phyloP scores from a whole-genome alignment of 129 eudicot species.

The Silybum marianum region DNA sequence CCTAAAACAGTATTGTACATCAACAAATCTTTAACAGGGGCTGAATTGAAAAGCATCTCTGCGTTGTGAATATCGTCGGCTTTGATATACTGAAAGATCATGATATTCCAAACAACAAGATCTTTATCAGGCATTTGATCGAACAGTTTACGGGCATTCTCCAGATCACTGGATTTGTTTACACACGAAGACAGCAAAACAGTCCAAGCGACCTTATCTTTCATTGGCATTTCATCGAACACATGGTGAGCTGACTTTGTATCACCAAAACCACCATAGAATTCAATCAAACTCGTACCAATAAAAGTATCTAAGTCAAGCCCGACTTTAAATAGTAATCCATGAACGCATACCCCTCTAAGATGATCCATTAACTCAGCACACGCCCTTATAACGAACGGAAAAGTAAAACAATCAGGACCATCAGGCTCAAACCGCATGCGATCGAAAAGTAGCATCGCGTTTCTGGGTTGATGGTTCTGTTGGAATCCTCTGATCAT shows the following conservation, averaged over 20 bases:
- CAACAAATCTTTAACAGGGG: constrained; percentile 31
- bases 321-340: constrained; percentile 43
- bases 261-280: constrained; percentile 52
- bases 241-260: constrained; percentile 25
- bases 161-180: constrained; percentile 20
- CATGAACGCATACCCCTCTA: constrained; percentile 45
- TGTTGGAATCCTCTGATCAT: constrained; percentile 51
- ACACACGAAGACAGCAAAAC: constrained; percentile 41
- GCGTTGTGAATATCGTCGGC: constrained; percentile 32
- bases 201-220: constrained; percentile 56
- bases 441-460: constrained; percentile 31
- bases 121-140: constrained; percentile 38
- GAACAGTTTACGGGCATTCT: constrained; percentile 27
- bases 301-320: constrained; percentile 42
- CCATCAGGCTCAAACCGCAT: constrained; percentile 37
- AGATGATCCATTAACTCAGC: constrained; percentile 38
- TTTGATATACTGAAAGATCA: constrained; percentile 50
- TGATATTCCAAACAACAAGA: constrained; percentile 50
- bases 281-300: constrained; percentile 43
- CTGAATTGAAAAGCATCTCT: constrained; percentile 27
- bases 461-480: constrained; percentile 25
- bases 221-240: constrained; percentile 52
- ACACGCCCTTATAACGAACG: constrained; percentile 58
- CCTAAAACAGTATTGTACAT: constrained; percentile 45
- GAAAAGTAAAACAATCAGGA: constrained; percentile 50